Percentiles rank a stretch among this genome's conserved stretches.
These are phyloP conservation scores for Debaryomyces sp. DNA, from an alignment of 1,139 yeast genomes.

Conservation along the genomic window DNA sequence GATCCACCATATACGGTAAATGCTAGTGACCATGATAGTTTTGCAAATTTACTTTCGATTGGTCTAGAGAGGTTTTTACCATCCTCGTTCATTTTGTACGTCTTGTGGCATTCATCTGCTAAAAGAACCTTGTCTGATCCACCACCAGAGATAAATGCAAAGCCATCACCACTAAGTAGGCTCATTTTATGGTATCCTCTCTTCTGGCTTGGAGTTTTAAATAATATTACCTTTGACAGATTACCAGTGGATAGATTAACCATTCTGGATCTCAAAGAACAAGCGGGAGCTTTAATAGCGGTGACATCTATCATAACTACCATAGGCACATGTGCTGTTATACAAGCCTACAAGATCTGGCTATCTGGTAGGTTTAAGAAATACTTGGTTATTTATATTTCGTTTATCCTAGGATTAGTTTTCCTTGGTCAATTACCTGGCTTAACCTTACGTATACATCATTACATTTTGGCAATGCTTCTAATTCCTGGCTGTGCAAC, in stretches of 20 bases:
- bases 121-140: constrained; percentile 31
- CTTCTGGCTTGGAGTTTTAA: constrained; percentile 84
- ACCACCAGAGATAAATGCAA: constrained; percentile 26
- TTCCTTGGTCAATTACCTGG: constrained; percentile 61
- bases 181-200: constrained; percentile 73
- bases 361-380: constrained; percentile 68
- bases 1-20: constrained; percentile 78
- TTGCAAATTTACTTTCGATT: constrained; percentile 64
- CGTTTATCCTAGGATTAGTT: constrained; percentile 49
- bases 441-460: constrained; percentile 80
- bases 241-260: constrained; percentile 87
- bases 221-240: constrained; percentile 85
- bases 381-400: constrained; percentile 55
- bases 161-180: constrained; percentile 51
- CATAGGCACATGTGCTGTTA: constrained; percentile 55
- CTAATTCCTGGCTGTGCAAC: constrained; percentile 89
- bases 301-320: constrained; percentile 51
- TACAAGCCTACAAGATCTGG: constrained; percentile 85
- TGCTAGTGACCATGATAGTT: constrained; percentile 53
- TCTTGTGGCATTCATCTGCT: constrained; percentile 66
- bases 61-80: constrained; percentile 81
- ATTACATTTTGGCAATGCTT: constrained; percentile 79
- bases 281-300: constrained; percentile 77
- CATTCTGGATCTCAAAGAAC: constrained; percentile 64
- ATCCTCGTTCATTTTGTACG: constrained; percentile 67